Percentiles rank a stretch among this genome's conserved stretches.
Conservation (phyloP, 805 yeast genomes). For the Cephaloascus albidus region DNA sequence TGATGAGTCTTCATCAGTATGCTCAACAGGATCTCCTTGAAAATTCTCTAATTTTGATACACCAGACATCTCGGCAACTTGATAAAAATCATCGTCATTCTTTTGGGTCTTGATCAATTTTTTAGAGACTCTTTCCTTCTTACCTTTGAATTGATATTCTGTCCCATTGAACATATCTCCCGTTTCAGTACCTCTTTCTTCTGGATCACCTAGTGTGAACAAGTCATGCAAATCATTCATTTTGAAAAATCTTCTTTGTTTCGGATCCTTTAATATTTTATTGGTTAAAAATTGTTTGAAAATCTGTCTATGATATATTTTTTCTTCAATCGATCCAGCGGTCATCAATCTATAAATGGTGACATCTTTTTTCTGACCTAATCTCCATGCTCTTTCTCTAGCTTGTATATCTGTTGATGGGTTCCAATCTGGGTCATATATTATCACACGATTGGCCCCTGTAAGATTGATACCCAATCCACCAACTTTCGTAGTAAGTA, state of each 20-base stretch:
- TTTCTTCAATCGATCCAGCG: conserved; percentile 93
- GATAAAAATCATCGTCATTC: conserved; percentile 56
- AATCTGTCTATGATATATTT: conserved; percentile 92
- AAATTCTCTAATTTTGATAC: conserved; percentile 64
- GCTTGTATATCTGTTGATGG: conserved; percentile 98
- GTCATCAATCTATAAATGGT: conserved; percentile 86
- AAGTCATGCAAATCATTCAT: conserved; percentile 86
- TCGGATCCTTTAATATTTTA: conserved; percentile 90
- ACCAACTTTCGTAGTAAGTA: conserved; percentile 91
- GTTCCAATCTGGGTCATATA: conserved; percentile 97
- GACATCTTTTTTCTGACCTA: conserved; percentile 91
- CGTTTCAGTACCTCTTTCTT: conserved; percentile 57
- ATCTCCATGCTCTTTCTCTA: conserved; percentile 92
- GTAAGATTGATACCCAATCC: conserved; percentile 92
- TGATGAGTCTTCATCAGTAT: conserved; percentile 10
- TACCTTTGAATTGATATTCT: conserved; percentile 26
- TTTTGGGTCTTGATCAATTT: conserved; percentile 12
- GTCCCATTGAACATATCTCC: conserved; percentile 51
- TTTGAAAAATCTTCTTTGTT: conserved; percentile 87
- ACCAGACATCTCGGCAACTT: conserved; percentile 59
- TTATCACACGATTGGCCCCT: conserved; percentile 91
- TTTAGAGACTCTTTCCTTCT: conserved; percentile 20
- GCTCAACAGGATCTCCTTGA: conserved; percentile 39
- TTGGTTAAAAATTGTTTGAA: conserved; percentile 91
- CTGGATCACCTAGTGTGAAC: conserved; percentile 74